Conservation (phyloP, 2,329 filamentous ascomycete species). For the Monilinia vaccinii-corymbosi region DNA sequence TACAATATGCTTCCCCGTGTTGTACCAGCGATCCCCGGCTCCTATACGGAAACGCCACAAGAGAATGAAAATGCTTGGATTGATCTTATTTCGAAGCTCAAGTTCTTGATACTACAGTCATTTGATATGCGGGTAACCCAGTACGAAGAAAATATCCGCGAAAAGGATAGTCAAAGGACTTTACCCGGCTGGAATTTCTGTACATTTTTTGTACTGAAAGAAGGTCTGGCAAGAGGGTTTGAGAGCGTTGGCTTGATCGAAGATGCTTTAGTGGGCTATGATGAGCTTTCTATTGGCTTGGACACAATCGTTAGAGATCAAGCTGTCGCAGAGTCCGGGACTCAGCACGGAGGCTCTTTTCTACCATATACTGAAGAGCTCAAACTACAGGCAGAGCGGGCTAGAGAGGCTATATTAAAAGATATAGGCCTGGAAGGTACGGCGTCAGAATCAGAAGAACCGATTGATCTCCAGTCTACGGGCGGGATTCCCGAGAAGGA, state of each 20-base stretch:
- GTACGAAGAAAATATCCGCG: constrained; percentile 95
- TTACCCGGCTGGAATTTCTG: constrained; percentile 98
- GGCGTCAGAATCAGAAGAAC: constrained; percentile 30
- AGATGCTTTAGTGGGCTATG: constrained; percentile 88
- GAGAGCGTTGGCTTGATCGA: constrained; percentile 95
- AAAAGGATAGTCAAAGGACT: constrained; percentile 78
- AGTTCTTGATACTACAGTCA: constrained; percentile 74
- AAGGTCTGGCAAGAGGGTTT: constrained; percentile 85
- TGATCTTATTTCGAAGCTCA: constrained; percentile 79
- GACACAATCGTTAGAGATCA: constrained; percentile 77
- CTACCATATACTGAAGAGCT: constrained; percentile 66
- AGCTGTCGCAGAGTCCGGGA: constrained; percentile 45
- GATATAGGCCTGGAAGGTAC: constrained; percentile 32
- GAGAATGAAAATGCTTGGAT: constrained; percentile 77
- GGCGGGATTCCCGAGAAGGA: constrained; percentile 31
- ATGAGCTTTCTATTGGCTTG: constrained; percentile 81
- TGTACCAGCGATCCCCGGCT: constrained; percentile 52
- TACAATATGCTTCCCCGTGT: constrained; percentile 55
- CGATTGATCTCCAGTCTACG: constrained; percentile 43
- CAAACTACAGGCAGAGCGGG: constrained; percentile 46
- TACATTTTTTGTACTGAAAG: constrained; percentile 96
- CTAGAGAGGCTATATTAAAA: constrained; percentile 35
- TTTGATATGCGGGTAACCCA: constrained; percentile 87
- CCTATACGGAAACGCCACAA: constrained; percentile 60
- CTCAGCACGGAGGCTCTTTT: constrained; percentile 64